Conservation (phyloP, 352 stramenopile genomes). For the Phytophthora aleatoria region DNA sequence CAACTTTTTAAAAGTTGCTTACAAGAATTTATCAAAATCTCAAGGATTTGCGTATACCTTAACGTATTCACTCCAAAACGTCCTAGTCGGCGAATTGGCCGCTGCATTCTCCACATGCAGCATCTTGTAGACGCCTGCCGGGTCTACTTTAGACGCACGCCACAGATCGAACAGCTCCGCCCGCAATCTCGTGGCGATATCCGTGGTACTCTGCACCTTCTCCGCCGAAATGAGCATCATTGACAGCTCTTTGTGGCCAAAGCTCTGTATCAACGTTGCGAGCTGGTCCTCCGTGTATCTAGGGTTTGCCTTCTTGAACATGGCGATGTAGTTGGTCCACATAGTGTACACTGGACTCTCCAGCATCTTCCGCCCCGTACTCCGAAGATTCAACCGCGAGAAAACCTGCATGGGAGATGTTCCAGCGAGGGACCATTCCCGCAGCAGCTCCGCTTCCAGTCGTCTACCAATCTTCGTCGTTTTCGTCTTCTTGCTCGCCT, state of each 20-base stretch:
- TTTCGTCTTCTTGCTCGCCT: conserved; percentile 1
- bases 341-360: conserved; percentile 5
- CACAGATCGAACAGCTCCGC: background rate
- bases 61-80: conserved; percentile 3
- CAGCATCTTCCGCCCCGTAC: background rate
- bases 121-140: background rate
- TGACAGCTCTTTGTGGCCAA: background rate
- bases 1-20: no score
- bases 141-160: background rate
- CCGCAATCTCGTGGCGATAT: conserved; percentile 3
- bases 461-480: conserved; percentile 11
- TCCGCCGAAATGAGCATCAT: conserved; percentile 8
- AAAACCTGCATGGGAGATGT: background rate
- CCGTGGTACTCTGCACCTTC: conserved; percentile 5
- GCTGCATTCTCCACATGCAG: background rate
- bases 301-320: background rate
- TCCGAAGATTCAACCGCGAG: background rate
- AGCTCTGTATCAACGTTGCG: background rate
- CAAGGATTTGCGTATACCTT: background rate
- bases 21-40: no score
- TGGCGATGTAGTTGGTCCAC: conserved; percentile 6
- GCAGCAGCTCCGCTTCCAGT: conserved; percentile 3
- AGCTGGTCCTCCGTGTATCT: background rate
- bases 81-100: background rate
- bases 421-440: background rate